Evolutionary conservation across 495 filamentous ascomycete species (phyloP).

Genomic region (Polyplosphaeria fusca): DNA sequence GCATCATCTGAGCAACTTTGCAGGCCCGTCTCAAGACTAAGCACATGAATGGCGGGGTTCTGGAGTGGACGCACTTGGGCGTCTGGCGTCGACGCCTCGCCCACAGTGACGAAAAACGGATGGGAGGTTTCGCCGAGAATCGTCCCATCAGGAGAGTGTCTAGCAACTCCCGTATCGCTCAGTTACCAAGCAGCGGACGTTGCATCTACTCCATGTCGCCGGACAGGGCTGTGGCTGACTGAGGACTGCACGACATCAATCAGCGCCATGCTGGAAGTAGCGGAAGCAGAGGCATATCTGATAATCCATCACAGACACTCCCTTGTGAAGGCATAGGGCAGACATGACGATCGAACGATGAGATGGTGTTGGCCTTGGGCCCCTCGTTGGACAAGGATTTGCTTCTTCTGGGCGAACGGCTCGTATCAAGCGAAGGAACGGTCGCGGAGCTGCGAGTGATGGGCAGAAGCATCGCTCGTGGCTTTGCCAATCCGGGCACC

Average conservation of each 20-base stretch:
- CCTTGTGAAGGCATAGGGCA: too few relatives aligned
- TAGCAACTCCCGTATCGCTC: too few relatives aligned
- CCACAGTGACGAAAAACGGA: too few relatives aligned
- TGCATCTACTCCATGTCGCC: neutral
- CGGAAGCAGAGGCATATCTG: neutral
- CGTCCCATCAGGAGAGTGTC: too few relatives aligned
- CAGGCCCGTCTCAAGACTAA: too few relatives aligned
- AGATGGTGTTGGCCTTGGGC: neutral
- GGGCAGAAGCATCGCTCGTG: neutral
- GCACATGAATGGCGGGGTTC: too few relatives aligned
- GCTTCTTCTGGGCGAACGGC: neutral
- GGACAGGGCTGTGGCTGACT: neutral
- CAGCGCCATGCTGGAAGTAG: neutral
- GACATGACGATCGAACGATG: neutral
- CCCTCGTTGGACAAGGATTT: neutral
- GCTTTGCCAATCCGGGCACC: slow-evolving; percentile 10
- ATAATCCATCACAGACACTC: too few relatives aligned
- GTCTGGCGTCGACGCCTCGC: too few relatives aligned
- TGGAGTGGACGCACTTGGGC: too few relatives aligned
- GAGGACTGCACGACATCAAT: neutral
- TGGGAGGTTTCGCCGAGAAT: too few relatives aligned
- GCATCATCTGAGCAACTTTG: too few relatives aligned
- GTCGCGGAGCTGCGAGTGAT: neutral
- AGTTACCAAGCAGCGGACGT: neutral
- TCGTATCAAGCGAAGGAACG: neutral